Base-by-base conservation (phyloP, 1,284 basidiomycete species). In the Ceratobasidium papillatum region DNA sequence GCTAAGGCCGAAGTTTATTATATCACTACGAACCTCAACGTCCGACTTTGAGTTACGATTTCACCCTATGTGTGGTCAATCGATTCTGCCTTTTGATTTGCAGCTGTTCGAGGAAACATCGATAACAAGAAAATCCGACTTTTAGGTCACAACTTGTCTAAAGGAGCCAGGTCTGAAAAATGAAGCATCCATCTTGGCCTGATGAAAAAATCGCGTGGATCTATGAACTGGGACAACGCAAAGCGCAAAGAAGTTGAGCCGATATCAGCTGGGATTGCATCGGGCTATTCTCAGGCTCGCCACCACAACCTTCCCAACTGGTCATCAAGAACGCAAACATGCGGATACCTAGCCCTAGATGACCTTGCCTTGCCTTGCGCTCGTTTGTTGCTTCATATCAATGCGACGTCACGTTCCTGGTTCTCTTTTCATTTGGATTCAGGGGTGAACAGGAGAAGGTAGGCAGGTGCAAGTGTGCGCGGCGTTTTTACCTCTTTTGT, bases 261-360 rank as follows among this genome's bases (percentile, higher is more conserved):
- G 54, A 56, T 56, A 56, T 56, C 54, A n/a, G 47, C 19, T 30
- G 54, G 30, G 27, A 56, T 32, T 34, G 54, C 14, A 56, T 56
- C 54, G 54, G 54, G 54, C 27, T 14, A 41, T 19, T 27, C 54
- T 30, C 12, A 56, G 54, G 30, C 30, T 56, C 54, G 54, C 30
- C 30, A 56, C 30, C 27, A 25, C 30, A 32, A 56, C 19, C 54
- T 30, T 61, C 22, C 59, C n/a, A 17, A 27, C 61, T 11, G n/a
- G 14, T 45, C 30, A 45, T n/a, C 58, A 58, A 58, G 30, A 25
- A 34, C 30, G 17, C 54, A 22, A n/a, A n/a, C 34, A 61, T 43
- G 59, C 32, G 59, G n/a, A 62, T 43, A 27, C 27, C 61, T 63
- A 27, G 61, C 61, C 61, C 61, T 27, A 22, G 38, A 22, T 38